Evolutionary conservation across 2,329 filamentous ascomycete genomes (phyloP), one percentile per base, ranked within the genome.

Genomic region (Ilyonectria destructans): DNA sequence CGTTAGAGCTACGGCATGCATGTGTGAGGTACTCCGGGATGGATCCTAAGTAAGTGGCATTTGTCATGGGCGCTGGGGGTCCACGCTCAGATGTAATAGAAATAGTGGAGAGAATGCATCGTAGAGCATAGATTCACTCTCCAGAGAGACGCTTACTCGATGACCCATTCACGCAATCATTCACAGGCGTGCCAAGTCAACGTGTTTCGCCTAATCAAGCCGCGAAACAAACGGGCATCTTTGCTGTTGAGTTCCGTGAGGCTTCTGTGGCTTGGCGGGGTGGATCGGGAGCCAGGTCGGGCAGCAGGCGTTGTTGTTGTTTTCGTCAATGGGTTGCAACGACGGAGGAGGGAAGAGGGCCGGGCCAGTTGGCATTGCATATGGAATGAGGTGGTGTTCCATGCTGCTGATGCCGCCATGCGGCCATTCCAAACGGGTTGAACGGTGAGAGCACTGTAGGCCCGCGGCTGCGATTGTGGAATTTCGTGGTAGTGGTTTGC

Each of bases 291-390:
- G 19, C 46, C 46, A 23, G 15, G 21, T 51, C 19, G 46, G 46
- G 19, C 46, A 51, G 46, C 46, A 51, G 46, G 12, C n/a, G n/a
- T n/a, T 40, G 17, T 26, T 45, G 45, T 10, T 48, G 37, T 43
- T 43, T 17, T 43, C n/a, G 17, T 43, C n/a, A n/a, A n/a, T 43
- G 12, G 31, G 15, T 43, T n/a, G 7, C 15, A 19, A 33, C 31
- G 26, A 9, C 15, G 7, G 26, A 29, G 49, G 6, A 43, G 1
- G 15, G 23, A 46, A 33, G 23, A 63, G 45, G 45, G 49, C 43
- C 23, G 31, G 40, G 61, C 65, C 61, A 70, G 61, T 62, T 70
- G 68, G 68, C 65, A 62, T 19, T 65, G 67, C 67, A 58, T 69
- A 58, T 49, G 31, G 45, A 59, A 51, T 46, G 26, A 59, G 15